Evolutionary conservation across 1,284 basidiomycete genomes (phyloP).

Genomic region (Leucoagaricus sp.): DNA sequence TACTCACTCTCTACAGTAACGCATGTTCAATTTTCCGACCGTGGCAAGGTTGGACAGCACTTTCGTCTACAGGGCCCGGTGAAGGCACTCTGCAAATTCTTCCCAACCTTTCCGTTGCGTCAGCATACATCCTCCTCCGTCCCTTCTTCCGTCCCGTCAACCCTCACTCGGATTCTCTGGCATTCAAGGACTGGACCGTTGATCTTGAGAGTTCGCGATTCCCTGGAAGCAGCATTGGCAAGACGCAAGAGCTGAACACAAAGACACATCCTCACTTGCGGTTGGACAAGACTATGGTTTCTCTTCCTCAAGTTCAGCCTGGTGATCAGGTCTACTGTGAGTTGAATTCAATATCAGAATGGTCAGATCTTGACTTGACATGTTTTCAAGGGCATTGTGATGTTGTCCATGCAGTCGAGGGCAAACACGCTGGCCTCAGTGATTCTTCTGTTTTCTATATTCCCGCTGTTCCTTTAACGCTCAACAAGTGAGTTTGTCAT

Average conservation of each 20-base stretch:
- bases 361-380: slow-evolving; percentile 28
- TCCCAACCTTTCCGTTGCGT: slow-evolving; percentile 72
- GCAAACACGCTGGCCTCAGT: slow-evolving; percentile 63
- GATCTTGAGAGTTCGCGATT: slow-evolving; percentile 53
- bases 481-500: slow-evolving; percentile 42
- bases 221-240: slow-evolving; percentile 61
- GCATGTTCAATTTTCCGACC: slow-evolving; percentile 16
- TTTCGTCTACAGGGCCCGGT: slow-evolving; percentile 61
- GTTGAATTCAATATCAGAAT: not conserved
- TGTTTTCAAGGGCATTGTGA: slow-evolving; percentile 86
- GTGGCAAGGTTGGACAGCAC: slow-evolving; percentile 16
- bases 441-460: slow-evolving; percentile 86
- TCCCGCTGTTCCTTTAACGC: slow-evolving; percentile 73
- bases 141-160: slow-evolving; percentile 76
- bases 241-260: slow-evolving; percentile 42
- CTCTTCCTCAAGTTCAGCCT: slow-evolving; percentile 71
- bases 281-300: slow-evolving; percentile 73
- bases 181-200: slow-evolving; percentile 44
- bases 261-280: slow-evolving; percentile 65
- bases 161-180: slow-evolving; percentile 35
- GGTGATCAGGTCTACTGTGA: slow-evolving; percentile 51
- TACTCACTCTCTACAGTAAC: not conserved
- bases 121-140: slow-evolving; percentile 80
- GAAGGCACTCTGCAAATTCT: slow-evolving; percentile 83
- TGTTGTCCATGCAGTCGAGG: slow-evolving; percentile 80